These are phyloP conservation scores for Aotearoamyces nothofagi DNA, from an alignment of 2,329 filamentous ascomycete genomes.

Conservation along the genomic window DNA sequence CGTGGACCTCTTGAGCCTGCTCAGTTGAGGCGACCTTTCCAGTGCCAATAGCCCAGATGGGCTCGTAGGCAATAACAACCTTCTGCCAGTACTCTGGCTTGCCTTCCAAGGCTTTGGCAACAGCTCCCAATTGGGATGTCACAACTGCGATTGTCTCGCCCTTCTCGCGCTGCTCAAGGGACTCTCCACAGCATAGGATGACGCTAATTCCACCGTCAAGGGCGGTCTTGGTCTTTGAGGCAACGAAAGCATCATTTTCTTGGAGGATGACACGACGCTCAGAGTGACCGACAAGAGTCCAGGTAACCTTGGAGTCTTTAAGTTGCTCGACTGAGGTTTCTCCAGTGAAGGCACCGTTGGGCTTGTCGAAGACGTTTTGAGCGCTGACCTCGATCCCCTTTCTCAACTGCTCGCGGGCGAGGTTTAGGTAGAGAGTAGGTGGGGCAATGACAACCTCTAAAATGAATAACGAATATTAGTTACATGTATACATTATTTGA, in stretches of 20 bases:
- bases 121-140: conserved; percentile 71
- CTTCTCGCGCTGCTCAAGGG: conserved; percentile 78
- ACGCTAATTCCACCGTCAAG: conserved; percentile 76
- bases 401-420: conserved; percentile 66
- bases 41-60: conserved; percentile 92
- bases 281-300: conserved; percentile 87
- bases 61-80: conserved; percentile 96
- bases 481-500: no score
- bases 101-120: conserved; percentile 46
- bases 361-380: conserved; percentile 96
- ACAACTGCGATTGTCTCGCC: conserved; percentile 76
- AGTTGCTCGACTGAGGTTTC: conserved; percentile 91
- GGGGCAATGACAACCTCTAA: conserved; percentile 90
- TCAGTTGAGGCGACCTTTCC: conserved; percentile 81
- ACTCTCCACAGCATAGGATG: conserved; percentile 97
- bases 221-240: conserved; percentile 87
- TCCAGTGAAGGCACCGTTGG: conserved; percentile 91
- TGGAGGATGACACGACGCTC: conserved; percentile 83
- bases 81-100: conserved; percentile 78
- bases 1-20: conserved; percentile 90
- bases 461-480: no score
- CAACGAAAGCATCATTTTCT: conserved; percentile 75
- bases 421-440: conserved; percentile 77
- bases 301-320: conserved; percentile 74
- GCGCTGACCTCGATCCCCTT: conserved; percentile 71